Evolutionary conservation across 768 basidiomycete genomes (phyloP).

Genomic region (Pisolithus microcarpus): DNA sequence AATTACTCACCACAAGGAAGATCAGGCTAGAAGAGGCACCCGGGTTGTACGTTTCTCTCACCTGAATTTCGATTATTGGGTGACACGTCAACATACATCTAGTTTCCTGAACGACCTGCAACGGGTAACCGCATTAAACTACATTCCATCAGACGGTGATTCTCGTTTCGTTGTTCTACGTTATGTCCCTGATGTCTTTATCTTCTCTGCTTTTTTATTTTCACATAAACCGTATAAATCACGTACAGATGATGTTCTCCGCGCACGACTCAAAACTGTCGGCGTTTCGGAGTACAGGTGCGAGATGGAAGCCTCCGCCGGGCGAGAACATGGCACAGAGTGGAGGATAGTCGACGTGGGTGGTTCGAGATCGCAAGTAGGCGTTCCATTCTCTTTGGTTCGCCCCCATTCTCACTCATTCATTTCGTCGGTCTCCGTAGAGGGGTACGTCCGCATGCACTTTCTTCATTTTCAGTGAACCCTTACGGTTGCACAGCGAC

Average conservation of each 20-base stretch:
- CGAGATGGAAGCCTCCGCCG: conserved; percentile 60
- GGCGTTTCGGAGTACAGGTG: conserved; percentile 80
- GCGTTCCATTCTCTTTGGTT: conserved; percentile 8
- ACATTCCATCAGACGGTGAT: conserved; percentile 42
- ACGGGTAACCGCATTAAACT: conserved; percentile 38
- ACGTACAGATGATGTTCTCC: conserved; percentile 42
- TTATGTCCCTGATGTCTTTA: background rate
- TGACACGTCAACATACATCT: background rate
- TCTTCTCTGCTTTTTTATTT: background rate
- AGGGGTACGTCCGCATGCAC: conserved; percentile 21
- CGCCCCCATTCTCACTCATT: conserved; percentile 2
- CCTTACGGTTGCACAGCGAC: conserved; percentile 26
- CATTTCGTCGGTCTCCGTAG: conserved; percentile 16
- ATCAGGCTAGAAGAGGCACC: conserved; percentile 44
- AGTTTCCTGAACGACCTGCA: conserved; percentile 48
- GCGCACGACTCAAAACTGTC: conserved; percentile 52
- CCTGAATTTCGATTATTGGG: background rate
- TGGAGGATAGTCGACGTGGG: conserved; percentile 53
- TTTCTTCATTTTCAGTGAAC: conserved; percentile 9
- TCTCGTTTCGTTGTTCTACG: background rate
- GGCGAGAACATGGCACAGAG: conserved; percentile 44
- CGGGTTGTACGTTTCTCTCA: conserved; percentile 35
- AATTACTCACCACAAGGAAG: conserved; percentile 37
- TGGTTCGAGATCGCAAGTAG: conserved; percentile 45
- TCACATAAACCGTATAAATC: no score